Percentiles rank a stretch among this genome's conserved stretches.
These are phyloP conservation scores for Nakazawaea wickerhamii DNA, from an alignment of 805 yeast genomes.

Conservation along the genomic window DNA sequence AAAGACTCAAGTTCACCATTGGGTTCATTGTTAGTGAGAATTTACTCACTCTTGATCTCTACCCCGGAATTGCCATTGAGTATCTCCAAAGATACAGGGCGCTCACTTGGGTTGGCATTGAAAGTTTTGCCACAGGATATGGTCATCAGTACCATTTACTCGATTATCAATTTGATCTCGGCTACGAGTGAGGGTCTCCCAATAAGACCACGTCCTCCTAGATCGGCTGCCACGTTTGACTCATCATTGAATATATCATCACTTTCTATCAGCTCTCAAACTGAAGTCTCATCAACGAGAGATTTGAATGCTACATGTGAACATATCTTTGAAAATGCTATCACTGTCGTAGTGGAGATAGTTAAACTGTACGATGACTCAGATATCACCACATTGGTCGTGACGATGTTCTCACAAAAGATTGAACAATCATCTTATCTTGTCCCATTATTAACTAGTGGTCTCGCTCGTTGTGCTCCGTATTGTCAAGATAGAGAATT, in stretches of 20 bases:
- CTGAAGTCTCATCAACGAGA: not conserved
- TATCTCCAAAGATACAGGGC: constrained; percentile 48
- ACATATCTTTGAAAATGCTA: constrained; percentile 54
- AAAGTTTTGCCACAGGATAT: constrained; percentile 72
- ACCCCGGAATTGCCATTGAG: constrained; percentile 42
- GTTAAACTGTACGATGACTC: constrained; percentile 63
- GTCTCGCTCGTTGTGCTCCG: constrained; percentile 59
- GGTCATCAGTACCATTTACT: constrained; percentile 77
- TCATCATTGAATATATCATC: constrained; percentile 17
- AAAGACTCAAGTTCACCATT: constrained; percentile 6
- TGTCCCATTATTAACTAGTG: constrained; percentile 52
- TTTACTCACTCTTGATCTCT: constrained; percentile 49
- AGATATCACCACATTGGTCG: constrained; percentile 69
- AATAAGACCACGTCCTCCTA: constrained; percentile 23
- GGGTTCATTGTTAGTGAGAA: constrained; percentile 5
- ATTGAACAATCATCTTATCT: constrained; percentile 45
- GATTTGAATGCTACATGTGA: constrained; percentile 14
- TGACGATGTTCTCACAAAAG: constrained; percentile 80
- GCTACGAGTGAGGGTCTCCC: constrained; percentile 36
- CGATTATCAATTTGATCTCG: constrained; percentile 67
- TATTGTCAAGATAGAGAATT: constrained; percentile 63
- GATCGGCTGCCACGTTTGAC: constrained; percentile 14
- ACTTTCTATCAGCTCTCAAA: constrained; percentile 5
- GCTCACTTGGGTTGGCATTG: constrained; percentile 59
- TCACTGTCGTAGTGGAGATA: constrained; percentile 61